phyloP scores from a whole-genome alignment of 169 alveolate species.

The Plasmodium knowlesi region DNA sequence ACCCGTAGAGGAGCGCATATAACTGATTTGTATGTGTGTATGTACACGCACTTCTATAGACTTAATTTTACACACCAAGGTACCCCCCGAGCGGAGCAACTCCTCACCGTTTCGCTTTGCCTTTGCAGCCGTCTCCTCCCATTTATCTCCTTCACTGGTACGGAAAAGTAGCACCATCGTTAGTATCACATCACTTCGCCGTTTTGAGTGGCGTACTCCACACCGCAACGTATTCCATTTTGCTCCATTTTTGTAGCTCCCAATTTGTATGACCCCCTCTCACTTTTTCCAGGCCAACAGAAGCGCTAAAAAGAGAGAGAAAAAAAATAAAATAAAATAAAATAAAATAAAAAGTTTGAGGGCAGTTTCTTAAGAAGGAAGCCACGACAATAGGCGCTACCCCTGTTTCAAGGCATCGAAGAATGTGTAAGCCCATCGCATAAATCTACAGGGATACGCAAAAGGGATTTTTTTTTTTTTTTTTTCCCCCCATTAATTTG shows the following conservation, averaged over 20 bases:
- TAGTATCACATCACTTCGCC: neutral
- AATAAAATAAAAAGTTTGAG: neutral
- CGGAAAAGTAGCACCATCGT: neutral
- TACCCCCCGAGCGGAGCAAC: neutral
- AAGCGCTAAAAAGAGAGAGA: neutral
- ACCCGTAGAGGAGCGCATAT: neutral
- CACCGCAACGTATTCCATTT: neutral
- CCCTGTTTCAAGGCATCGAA: neutral
- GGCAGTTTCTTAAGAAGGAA: neutral
- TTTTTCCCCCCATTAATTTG: too few species aligned
- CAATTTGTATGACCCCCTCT: neutral
- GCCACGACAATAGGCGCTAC: neutral
- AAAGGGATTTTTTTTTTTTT: neutral
- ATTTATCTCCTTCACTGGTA: neutral
- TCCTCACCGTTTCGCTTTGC: neutral
- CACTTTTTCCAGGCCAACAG: neutral
- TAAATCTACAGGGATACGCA: neutral
- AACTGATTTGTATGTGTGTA: neutral
- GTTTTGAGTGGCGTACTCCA: neutral
- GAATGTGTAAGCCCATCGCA: neutral
- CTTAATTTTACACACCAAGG: neutral
- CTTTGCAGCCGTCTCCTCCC: neutral
- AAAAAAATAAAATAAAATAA: neutral
- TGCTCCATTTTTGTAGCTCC: neutral
- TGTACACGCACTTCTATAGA: neutral